A percentile compares a stretch with the other conserved stretches of the same genome.
These are phyloP conservation scores for Malus hybrid DNA, from an alignment of 331 rosid genomes.

Conservation along the genomic window DNA sequence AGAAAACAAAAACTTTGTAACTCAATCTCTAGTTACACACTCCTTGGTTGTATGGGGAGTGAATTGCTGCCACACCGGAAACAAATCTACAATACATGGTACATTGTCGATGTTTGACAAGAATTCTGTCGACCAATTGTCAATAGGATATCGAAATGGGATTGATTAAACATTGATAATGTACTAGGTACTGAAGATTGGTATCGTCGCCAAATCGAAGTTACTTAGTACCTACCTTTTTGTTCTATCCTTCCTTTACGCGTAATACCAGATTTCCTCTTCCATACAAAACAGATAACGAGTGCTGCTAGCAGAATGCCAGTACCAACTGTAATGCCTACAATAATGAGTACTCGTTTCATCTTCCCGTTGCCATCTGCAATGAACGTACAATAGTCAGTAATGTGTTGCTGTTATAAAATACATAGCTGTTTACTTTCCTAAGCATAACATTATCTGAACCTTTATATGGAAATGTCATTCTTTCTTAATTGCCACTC, in stretches of 20 bases:
- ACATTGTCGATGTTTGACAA: background rate
- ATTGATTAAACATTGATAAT: background rate
- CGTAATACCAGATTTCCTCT: conserved; percentile 12
- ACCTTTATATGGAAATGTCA: no score
- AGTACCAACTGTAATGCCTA: conserved; percentile 30
- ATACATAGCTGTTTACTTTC: no score
- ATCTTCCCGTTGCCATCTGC: conserved; percentile 23
- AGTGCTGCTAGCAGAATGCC: conserved; percentile 30
- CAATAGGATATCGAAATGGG: no score
- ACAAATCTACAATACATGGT: background rate
- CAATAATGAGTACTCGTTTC: conserved; percentile 10
- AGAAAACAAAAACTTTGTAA: background rate
- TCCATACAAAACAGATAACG: conserved; percentile 31
- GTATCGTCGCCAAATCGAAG: background rate
- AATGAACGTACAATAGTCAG: conserved; percentile 2
- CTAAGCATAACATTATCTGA: no score
- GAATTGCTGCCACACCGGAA: background rate
- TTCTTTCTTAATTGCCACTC: no score
- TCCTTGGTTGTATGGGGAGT: background rate
- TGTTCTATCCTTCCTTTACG: conserved; percentile 8
- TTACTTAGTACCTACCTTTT: conserved; percentile 45
- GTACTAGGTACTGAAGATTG: background rate
- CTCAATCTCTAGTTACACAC: background rate
- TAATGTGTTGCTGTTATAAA: background rate
- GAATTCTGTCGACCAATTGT: background rate